Base-by-base conservation (phyloP, 768 basidiomycete genomes). In the Tulasnella sp. region DNA sequence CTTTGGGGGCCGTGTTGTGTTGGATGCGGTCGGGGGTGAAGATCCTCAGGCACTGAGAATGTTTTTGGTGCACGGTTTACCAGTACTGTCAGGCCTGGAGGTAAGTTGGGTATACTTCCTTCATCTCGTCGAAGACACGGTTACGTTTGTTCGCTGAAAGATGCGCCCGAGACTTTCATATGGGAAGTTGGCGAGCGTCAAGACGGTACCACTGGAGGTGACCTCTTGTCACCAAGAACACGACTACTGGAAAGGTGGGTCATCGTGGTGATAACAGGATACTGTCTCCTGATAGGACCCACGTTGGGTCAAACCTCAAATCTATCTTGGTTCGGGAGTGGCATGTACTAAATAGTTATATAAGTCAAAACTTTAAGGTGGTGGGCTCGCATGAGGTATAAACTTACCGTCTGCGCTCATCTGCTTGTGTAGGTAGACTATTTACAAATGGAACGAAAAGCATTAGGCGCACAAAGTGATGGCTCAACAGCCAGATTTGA, bases 1-100 rank as follows among this genome's bases (percentile, higher is more conserved):
- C 9, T 90, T 90, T 67, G 85, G 76, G 5, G 91, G 87, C 2
- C 82, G 89, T 44, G 86, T 80, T 1, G 70, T 92, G 55, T 74
- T 93, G 61, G 76, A 77, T 58, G 75, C 76, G 1, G 75, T 83
- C 11, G 87, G 80, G 0, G 77, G 75, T 0, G 77, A 78, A 44
- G 79, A 86, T 63, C 76, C 84, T 2, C 73, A 73, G 2, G 74
- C 83, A 1, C 72, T 93, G 62, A 81, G 76, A 62, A 74, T 80
- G 64, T 85, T n/a, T 85, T 86, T 66, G 83, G 83, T 12, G 82
- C 77, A 29, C 76, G 85, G 24, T 93, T 93, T 73, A 88, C 87
- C 0, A 76, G 85, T 1, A 89, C 89, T 29, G 87, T 92, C 10
- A 83, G 79, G 69, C 89, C 88, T 9, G 89, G 89, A 0, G 87